These are phyloP conservation scores for Yamadazyma endophytica DNA, from an alignment of 805 yeast genomes.

Conservation along the genomic window DNA sequence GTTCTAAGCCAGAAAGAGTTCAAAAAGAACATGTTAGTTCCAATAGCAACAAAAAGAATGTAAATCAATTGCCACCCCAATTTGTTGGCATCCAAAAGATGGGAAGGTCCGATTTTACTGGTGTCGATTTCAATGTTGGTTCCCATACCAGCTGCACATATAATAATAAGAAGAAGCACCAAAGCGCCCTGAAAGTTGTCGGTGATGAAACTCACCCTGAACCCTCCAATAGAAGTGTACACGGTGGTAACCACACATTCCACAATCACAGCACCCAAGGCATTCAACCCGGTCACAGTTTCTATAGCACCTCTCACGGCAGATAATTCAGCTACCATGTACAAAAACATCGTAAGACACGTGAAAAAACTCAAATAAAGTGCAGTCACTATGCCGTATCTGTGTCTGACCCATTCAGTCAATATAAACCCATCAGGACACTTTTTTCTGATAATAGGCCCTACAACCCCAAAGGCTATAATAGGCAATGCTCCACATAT, in stretches of 20 bases:
- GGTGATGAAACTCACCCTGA: conserved; percentile 80
- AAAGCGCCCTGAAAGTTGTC: conserved; percentile 81
- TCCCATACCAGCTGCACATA: conserved; percentile 79
- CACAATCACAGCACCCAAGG: conserved; percentile 76
- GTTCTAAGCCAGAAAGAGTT: conserved; percentile 94
- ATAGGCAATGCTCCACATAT: conserved; percentile 80
- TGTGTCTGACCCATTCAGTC: conserved; percentile 88
- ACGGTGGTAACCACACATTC: conserved; percentile 85
- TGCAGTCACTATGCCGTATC: conserved; percentile 72
- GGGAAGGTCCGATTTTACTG: conserved; percentile 59
- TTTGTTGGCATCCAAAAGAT: conserved; percentile 59
- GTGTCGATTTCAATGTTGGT: conserved; percentile 62
- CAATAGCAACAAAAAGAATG: conserved; percentile 78
- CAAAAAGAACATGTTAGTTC: conserved; percentile 85
- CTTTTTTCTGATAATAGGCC: conserved; percentile 71
- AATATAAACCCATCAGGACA: conserved; percentile 90
- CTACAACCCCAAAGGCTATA: conserved; percentile 74
- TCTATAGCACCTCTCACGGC: conserved; percentile 75
- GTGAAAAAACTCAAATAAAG: conserved; percentile 78
- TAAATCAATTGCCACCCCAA: conserved; percentile 89
- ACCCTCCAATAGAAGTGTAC: conserved; percentile 86
- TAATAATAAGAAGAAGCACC: conserved; percentile 61
- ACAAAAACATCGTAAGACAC: conserved; percentile 76
- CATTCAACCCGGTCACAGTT: conserved; percentile 72
- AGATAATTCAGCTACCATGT: conserved; percentile 82